These are phyloP conservation scores for Prunus kanzakura DNA, from an alignment of 306 rosid genomes.

Conservation along the genomic window DNA sequence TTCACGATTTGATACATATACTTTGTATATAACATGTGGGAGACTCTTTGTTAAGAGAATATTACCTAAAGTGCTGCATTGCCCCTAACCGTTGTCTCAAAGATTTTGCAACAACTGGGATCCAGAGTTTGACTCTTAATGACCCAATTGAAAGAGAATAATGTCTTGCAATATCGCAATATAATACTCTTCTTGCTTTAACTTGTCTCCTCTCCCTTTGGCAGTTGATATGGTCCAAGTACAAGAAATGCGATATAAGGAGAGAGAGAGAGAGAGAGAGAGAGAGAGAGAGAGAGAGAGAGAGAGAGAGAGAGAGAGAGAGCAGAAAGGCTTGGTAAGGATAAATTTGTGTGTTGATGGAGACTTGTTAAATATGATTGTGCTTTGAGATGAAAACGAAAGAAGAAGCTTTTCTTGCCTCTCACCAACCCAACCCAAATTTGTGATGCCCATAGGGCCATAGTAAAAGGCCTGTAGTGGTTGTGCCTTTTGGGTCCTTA, in stretches of 20 bases:
- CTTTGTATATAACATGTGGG: too few species aligned
- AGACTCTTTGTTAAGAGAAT: background rate
- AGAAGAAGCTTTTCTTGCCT: slow-evolving; percentile 51
- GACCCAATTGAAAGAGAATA: background rate
- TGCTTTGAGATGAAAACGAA: slow-evolving; percentile 38
- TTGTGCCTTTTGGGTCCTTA: slow-evolving; percentile 42
- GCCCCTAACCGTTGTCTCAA: background rate
- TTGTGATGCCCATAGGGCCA: slow-evolving; percentile 41
- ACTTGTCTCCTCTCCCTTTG: background rate
- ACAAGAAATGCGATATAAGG: background rate
- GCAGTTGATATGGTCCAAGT: background rate
- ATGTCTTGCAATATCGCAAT: background rate
- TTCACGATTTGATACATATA: too few species aligned
- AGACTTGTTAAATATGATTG: slow-evolving; percentile 42
- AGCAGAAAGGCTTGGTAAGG: background rate
- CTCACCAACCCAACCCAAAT: slow-evolving; percentile 72
- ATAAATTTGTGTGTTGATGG: slow-evolving; percentile 30
- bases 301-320: background rate
- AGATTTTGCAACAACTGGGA: background rate
- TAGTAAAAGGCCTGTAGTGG: slow-evolving; percentile 38
- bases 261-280: background rate
- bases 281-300: background rate
- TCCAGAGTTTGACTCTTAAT: background rate
- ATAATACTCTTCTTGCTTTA: background rate
- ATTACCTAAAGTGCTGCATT: background rate